Evolutionary conservation across 495 filamentous ascomycete genomes (phyloP).

Genomic region (Glarea lozoyensis): DNA sequence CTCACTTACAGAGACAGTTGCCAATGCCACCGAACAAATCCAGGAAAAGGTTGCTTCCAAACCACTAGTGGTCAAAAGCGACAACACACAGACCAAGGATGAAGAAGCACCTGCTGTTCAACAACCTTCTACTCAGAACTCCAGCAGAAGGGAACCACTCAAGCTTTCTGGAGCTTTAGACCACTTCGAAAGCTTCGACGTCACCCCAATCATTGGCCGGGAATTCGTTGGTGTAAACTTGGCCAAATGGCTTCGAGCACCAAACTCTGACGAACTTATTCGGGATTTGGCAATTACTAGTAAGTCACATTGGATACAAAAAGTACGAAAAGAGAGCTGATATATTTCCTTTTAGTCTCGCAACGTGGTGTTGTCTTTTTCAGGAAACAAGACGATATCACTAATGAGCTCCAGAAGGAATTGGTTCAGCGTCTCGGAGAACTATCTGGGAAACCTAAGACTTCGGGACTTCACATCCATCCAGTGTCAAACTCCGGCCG

Average conservation of each 20-base stretch:
- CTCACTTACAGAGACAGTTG: conserved; percentile 15
- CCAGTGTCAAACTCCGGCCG: conserved; percentile 54
- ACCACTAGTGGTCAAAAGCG: not conserved
- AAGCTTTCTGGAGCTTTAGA: conserved; percentile 40
- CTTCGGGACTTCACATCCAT: conserved; percentile 63
- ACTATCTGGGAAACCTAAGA: conserved; percentile 56
- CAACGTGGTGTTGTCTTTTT: conserved; percentile 78
- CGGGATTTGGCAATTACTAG: conserved; percentile 59
- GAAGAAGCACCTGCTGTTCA: conserved; percentile 6
- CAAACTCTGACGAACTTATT: conserved; percentile 60
- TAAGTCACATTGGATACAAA: conserved; percentile 37
- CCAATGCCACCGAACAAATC: conserved; percentile 12
- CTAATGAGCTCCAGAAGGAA: conserved; percentile 57
- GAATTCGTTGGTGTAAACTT: conserved; percentile 56
- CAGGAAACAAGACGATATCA: conserved; percentile 62
- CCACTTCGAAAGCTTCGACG: conserved; percentile 49
- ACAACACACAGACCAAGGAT: not conserved
- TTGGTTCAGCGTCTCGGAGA: conserved; percentile 57
- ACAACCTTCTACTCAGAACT: conserved; percentile 2
- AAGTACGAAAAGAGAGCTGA: too few relatives aligned
- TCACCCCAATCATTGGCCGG: conserved; percentile 58
- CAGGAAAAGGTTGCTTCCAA: conserved; percentile 14
- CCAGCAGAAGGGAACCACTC: conserved; percentile 14
- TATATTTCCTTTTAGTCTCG: conserved; percentile 46
- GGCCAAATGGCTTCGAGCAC: conserved; percentile 50